Percentiles rank a stretch among this genome's conserved stretches.
Evolutionary conservation across 2,329 filamentous ascomycete genomes (phyloP).

Genomic region (Colletotrichum liaoningense): DNA sequence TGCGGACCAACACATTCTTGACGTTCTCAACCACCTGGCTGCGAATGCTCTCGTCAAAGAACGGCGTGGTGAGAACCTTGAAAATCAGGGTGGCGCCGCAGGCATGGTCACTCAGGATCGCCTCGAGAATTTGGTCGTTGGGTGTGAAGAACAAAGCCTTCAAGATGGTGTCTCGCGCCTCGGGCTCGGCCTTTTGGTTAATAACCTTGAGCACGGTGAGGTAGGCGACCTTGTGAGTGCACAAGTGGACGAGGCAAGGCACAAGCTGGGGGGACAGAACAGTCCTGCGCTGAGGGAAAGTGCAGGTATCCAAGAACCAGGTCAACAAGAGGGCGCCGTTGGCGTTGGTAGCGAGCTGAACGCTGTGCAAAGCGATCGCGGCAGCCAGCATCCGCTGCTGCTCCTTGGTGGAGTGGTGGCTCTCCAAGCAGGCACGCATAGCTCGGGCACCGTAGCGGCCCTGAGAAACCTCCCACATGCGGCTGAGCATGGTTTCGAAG

Average conservation of each 20-base stretch:
- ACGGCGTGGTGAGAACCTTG: constrained; percentile 97
- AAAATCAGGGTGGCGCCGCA: constrained; percentile 97
- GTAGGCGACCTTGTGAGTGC: constrained; percentile 98
- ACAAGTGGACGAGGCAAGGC: constrained; percentile 92
- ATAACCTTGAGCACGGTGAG: constrained; percentile 97
- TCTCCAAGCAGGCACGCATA: constrained; percentile 96
- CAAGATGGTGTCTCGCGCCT: constrained; percentile 90
- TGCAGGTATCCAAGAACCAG: constrained; percentile 99
- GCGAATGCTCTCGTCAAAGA: constrained; percentile 93
- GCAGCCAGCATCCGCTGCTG: constrained; percentile 96
- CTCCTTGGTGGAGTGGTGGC: constrained; percentile 93
- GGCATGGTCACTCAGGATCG: constrained; percentile 89
- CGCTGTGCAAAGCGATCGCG: constrained; percentile 94
- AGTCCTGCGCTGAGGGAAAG: constrained; percentile 89
- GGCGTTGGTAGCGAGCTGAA: constrained; percentile 94
- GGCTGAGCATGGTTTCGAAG: constrained; percentile 95
- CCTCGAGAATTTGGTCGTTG: constrained; percentile 87
- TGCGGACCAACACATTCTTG: constrained; percentile 85
- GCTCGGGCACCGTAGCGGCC: constrained; percentile 94
- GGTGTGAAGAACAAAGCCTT: constrained; percentile 92
- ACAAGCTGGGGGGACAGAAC: constrained; percentile 93
- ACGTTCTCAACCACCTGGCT: constrained; percentile 92
- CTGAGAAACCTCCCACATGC: constrained; percentile 93
- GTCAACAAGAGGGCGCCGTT: constrained; percentile 95
- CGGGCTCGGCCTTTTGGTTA: constrained; percentile 94